A percentile compares a stretch with the other conserved stretches of the same genome.
Conservation (phyloP, 1,284 basidiomycete species). For the Heterobasidion occidentale region DNA sequence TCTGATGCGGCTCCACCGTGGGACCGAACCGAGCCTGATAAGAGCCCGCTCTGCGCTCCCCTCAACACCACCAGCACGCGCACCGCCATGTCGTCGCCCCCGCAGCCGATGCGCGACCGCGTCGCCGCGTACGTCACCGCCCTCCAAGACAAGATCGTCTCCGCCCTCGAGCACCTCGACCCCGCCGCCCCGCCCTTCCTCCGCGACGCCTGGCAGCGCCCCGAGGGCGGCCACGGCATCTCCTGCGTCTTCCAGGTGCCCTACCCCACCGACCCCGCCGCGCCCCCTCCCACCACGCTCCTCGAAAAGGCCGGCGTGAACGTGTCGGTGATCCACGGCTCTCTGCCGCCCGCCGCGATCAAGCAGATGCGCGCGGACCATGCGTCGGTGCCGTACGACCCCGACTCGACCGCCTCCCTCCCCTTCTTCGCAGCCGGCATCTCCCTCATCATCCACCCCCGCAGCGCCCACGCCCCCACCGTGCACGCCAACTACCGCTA, state of each 20-base stretch:
- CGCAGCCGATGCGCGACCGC: constrained; percentile 59
- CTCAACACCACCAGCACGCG: no score
- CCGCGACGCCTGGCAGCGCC: constrained; percentile 82
- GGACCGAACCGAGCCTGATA: no score
- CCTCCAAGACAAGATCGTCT: constrained; percentile 82
- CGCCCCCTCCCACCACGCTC: constrained; percentile 34
- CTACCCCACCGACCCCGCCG: constrained; percentile 17
- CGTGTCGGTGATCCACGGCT: constrained; percentile 88
- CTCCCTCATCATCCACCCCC: constrained; percentile 89
- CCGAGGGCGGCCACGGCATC: constrained; percentile 80
- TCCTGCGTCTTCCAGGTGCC: constrained; percentile 84
- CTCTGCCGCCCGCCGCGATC: constrained; percentile 82
- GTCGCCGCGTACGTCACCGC: constrained; percentile 75
- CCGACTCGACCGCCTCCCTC: constrained; percentile 48
- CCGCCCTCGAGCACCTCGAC: constrained; percentile 76
- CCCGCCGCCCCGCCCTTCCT: constrained; percentile 67
- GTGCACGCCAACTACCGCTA: constrained; percentile 97
- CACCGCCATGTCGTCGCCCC: no score
- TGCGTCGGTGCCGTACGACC: constrained; percentile 63
- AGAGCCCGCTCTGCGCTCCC: no score
- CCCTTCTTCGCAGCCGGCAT: constrained; percentile 95
- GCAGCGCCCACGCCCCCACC: constrained; percentile 89
- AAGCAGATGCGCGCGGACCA: constrained; percentile 95
- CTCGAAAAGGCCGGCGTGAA: constrained; percentile 98
- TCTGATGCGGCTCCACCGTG: no score